phyloP scores from a whole-genome alignment of 768 basidiomycete genomes.

The Clathrus columnatus region DNA sequence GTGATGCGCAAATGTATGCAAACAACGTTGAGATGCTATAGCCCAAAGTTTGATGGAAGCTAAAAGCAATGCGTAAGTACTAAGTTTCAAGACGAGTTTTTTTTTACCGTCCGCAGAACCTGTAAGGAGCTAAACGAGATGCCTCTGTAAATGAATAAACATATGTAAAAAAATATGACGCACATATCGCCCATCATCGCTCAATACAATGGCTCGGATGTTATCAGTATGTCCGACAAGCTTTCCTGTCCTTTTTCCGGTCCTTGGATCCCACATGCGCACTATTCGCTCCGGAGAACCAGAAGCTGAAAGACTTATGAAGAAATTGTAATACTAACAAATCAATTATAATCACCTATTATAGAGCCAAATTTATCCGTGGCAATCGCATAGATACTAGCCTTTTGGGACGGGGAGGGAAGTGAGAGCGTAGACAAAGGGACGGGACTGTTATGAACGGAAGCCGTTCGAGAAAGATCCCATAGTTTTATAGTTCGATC shows the following conservation, averaged over 20 bases:
- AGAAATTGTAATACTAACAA: background rate
- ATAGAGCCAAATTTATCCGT: conserved; percentile 71
- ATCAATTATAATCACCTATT: conserved; percentile 28
- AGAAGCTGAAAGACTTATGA: conserved; percentile 37
- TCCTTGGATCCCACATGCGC: conserved; percentile 88
- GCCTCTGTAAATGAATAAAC: conserved; percentile 10
- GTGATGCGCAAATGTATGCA: conserved; percentile 96
- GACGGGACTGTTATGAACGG: conserved; percentile 3
- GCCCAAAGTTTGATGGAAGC: conserved; percentile 95
- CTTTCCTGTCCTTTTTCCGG: conserved; percentile 72
- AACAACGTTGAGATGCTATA: conserved; percentile 72
- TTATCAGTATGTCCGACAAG: conserved; percentile 97
- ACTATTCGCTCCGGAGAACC: conserved; percentile 90
- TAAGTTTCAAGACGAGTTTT: background rate
- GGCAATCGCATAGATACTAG: conserved; percentile 68
- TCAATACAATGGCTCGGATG: conserved; percentile 80
- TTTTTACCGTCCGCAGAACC: conserved; percentile 65
- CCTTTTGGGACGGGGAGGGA: conserved; percentile 41
- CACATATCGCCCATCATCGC: conserved; percentile 87
- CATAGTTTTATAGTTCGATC: conserved; percentile 92
- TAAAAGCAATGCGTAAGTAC: conserved; percentile 19
- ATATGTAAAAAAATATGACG: conserved; percentile 24
- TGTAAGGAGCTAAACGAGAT: conserved; percentile 52
- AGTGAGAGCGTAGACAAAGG: conserved; percentile 7
- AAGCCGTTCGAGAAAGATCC: conserved; percentile 55